Conservation (phyloP, 495 filamentous ascomycete species). For the Hypoxylon fuscum region DNA sequence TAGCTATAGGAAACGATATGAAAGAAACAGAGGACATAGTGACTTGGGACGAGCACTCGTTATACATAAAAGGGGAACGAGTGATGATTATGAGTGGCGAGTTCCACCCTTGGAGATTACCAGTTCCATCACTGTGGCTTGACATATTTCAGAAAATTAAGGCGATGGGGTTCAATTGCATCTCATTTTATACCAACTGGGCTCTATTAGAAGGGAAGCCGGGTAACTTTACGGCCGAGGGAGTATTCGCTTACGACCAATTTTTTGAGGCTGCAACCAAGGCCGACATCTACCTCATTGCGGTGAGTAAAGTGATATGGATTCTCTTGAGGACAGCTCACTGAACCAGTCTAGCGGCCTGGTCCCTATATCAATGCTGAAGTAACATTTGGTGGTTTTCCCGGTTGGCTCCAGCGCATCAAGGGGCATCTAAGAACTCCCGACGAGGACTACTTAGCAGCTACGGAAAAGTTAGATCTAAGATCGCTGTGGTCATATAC, state of each 20-base stretch:
- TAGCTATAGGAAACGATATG: not conserved
- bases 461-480: constrained; percentile 64
- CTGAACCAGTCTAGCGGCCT: no score
- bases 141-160: constrained; percentile 83
- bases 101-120: constrained; percentile 76
- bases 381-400: no score
- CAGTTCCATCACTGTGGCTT: constrained; percentile 74
- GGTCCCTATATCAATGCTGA: no score
- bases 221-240: no score
- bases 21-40: constrained; percentile 48
- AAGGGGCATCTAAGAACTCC: constrained; percentile 67
- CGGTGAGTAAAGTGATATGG: no score
- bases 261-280: no score
- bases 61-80: constrained; percentile 75
- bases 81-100: constrained; percentile 78
- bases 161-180: no score
- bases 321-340: no score
- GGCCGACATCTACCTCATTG: no score
- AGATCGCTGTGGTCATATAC: not conserved
- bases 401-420: constrained; percentile 64
- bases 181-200: no score
- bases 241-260: no score
- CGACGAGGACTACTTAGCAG: constrained; percentile 67
- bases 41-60: constrained; percentile 77
- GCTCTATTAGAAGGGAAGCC: no score